phyloP scores from a whole-genome alignment of 768 basidiomycete genomes.

The Mrakia blollopis region DNA sequence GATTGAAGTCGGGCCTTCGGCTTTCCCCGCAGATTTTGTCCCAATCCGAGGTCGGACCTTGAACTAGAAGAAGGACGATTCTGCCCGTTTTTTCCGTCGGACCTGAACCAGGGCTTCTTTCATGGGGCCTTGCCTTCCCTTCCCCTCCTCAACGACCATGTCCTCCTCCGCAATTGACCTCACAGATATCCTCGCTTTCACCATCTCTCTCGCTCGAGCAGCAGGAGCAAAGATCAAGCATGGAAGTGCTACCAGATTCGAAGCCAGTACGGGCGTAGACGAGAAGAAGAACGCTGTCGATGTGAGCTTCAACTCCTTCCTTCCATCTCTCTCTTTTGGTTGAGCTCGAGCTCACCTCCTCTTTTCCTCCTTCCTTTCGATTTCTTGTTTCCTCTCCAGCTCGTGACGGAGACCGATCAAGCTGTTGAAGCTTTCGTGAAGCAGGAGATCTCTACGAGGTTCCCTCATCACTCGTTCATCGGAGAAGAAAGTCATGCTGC shows the following conservation, averaged over 20 bases:
- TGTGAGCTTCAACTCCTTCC: constrained; percentile 35
- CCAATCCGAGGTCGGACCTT: too few relatives aligned
- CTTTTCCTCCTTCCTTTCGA: not conserved
- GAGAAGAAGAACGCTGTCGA: constrained; percentile 94
- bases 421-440: constrained; percentile 46
- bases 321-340: not conserved
- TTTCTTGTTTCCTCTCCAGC: constrained; percentile 36
- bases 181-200: constrained; percentile 53
- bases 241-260: constrained; percentile 59
- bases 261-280: constrained; percentile 52
- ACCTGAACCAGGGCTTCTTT: too few relatives aligned
- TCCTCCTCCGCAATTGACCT: constrained; percentile 20
- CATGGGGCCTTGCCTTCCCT: not conserved
- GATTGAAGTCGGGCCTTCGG: too few relatives aligned
- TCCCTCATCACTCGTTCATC: constrained; percentile 73
- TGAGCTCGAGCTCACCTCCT: not conserved
- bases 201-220: constrained; percentile 62
- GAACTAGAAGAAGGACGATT: too few relatives aligned
- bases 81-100: too few relatives aligned
- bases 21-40: too few relatives aligned
- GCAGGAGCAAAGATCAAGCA: constrained; percentile 48
- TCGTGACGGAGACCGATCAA: constrained; percentile 93
- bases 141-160: not conserved
- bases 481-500: constrained; percentile 89
- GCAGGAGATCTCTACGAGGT: constrained; percentile 40